phyloP scores from a whole-genome alignment of 495 filamentous ascomycete species.

The Xylaria sp. region DNA sequence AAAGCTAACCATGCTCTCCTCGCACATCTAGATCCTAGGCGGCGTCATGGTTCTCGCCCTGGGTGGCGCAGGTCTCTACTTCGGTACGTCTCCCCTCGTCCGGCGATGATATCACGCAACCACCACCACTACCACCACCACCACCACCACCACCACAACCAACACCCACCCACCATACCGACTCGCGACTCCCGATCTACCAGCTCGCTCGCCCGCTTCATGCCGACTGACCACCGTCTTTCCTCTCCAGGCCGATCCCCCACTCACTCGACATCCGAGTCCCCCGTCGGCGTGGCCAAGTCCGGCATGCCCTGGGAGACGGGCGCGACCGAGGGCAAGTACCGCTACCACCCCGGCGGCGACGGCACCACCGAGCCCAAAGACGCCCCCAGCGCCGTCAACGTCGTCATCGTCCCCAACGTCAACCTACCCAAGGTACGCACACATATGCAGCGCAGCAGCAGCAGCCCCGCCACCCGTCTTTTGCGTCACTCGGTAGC shows the following conservation, averaged over 20 bases:
- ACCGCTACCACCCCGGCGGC: conserved; percentile 91
- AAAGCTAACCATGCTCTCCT: conserved; percentile 32
- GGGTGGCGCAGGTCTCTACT: conserved; percentile 86
- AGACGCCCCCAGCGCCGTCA: conserved; percentile 92
- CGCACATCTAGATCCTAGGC: conserved; percentile 72
- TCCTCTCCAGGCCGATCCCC: conserved; percentile 73
- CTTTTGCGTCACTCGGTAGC: background rate
- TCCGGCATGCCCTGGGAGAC: conserved; percentile 90
- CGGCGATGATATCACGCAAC: conserved; percentile 27
- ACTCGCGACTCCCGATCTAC: background rate
- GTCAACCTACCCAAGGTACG: conserved; percentile 90
- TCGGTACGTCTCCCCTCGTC: conserved; percentile 57
- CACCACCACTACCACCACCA: no score
- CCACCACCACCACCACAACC: no score
- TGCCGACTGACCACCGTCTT: conserved; percentile 35
- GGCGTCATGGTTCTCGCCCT: conserved; percentile 92
- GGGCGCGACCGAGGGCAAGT: conserved; percentile 70
- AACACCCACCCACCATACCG: background rate
- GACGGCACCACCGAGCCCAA: conserved; percentile 75
- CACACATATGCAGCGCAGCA: no score
- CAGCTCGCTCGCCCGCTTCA: conserved; percentile 17
- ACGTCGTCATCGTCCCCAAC: conserved; percentile 90
- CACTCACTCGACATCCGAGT: conserved; percentile 83
- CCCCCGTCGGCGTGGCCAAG: conserved; percentile 72
- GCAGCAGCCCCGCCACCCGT: no score